Base-by-base conservation (phyloP, 495 filamentous ascomycete species). In the Daldinia decipiens region DNA sequence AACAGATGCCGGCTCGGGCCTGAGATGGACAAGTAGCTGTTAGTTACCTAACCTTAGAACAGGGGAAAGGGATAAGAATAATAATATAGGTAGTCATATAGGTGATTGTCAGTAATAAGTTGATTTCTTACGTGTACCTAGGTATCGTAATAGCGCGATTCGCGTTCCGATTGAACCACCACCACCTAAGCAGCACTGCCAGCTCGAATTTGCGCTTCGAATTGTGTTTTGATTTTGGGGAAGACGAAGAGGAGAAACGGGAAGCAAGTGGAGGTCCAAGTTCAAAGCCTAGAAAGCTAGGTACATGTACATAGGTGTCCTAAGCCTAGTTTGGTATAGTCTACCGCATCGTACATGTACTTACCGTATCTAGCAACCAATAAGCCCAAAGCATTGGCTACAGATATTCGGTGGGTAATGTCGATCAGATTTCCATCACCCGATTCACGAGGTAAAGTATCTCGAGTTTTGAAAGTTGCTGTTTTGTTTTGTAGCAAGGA, bases 151-250 rank as follows among this genome's bases (percentile, higher is more conserved):
- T 17, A 27, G 62, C 39, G 55, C 67, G 61, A 50, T 60, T 26
- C 55, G 43, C n/a, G 59, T 53, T 60, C 59, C 59, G 64, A 64
- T 64, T 67, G 51, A 62, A 59, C 64, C 58, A 60, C 53, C 31
- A 55, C 59, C 43, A 38, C 45, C 24, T 55, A 0, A 43, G 26
- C 54, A 36, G 21, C 43, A 66, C 32, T 7, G 26, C 24, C 31
- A 40, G 12, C 13, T 27, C 1, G 50, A 19, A 52, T 38, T 21
- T 36, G 54, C 54, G 54, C 54, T 57, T 38, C n/a, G 54, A 57
- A 24, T 26, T 56, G 53, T 56, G 15, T 56, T 36, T 36, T 53
- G 50, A 24, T 56, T 36, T 51, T 55, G 55, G 55, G 55, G 60
- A 59, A 53, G 38, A 45, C 21, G 24, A 36, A 55, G 67, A 70